Evolutionary conservation across 2,329 filamentous ascomycete genomes (phyloP), one percentile per base, ranked within the genome.

Genomic region (Rasamsonia emersonii): DNA sequence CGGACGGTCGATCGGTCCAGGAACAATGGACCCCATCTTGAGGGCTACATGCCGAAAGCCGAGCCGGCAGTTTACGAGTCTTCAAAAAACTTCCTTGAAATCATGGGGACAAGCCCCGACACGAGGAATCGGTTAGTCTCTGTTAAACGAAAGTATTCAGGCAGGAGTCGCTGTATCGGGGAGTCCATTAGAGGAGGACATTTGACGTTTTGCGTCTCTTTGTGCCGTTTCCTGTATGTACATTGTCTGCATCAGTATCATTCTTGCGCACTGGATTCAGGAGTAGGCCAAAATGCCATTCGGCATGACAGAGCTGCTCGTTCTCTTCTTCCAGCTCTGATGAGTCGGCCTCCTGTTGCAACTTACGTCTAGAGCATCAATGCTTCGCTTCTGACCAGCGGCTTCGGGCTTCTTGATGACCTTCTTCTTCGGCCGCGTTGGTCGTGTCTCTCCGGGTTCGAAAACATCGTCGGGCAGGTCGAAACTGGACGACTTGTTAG

Each of bases 391-490:
- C 40, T 60, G 57, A 35, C 47, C 45, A 32, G 48, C 45, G 10
- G 51, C 24, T 28, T 58, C 49, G 40, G 48, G 26, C 35, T 52
- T 59, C 44, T 57, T 60, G 33, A 58, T 32, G 24, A 64, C 54
- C 53, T 71, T 67, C 56, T 74, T 79, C 59, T 68, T 64, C 10
- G 70, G 68, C 37, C 68, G 73, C 9, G 58, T 52, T 4, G 83
- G 83, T 48, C 76, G 82, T 30, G 67, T 65, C 59, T 98, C 91
- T 49, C 84, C 84, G 15, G 78, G 65, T 28, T 79, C 50, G 54
- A 98, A 98, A 2, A 96, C 78, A 56, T 98, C 89, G 38, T 85
- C 79, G 17, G 91, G 91, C 16, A 98, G 71, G 51, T 86, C 79
- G 54, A 84, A 83, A 60, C 88, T 95, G n/a, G n/a, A n/a, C 50